Base-by-base conservation (phyloP, 1,284 basidiomycete species). In the Marasmius tenuissimus region DNA sequence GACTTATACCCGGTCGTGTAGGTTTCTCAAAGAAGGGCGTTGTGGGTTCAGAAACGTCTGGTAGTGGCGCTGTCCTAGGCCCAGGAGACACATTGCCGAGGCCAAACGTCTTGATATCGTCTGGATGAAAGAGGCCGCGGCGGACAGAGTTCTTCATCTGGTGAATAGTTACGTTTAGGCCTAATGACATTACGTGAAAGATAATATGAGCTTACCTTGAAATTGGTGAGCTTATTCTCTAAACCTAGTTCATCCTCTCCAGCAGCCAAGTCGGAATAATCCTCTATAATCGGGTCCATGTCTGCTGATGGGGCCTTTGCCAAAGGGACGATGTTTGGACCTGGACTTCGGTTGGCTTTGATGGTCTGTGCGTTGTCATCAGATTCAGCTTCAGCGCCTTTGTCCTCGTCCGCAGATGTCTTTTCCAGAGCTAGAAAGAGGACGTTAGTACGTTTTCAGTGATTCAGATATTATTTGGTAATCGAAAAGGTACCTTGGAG, bases 221-320 rank as follows among this genome's bases (percentile, higher is more conserved):
- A 91, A 71, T 91, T 85, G 0, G 86, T 86, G 2, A 96, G 84
- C 74, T 94, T 94, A 64, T 85, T 86, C 68, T 89, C 81, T 53
- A 96, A 74, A 65, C 84, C 80, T 47, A 80, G 81, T 62, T 92
- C 89, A 56, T 92, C 91, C 67, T 92, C 92, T 37, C 89, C 92
- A 22, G 81, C 77, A 10, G 85, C 87, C 38, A 96, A 77, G 71
- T 97, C 94, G 6, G 94, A 96, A 70, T 95, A 96, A 75, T 98
- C 95, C 69, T 97, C 95, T 0, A 89, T 83, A 49, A 93, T 91
- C 10, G 88, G 84, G 16, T 75, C 72, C 47, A 91, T 88, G 33
- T 79, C 82, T 1, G 79, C 74, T 10, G 88, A 73, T 4, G 89
- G 89, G 1, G 87, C 76, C 69, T 79, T 85, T 20, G 87, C 81